Evolutionary conservation across 805 yeast species (phyloP).

Genomic region (baker's yeast (Saccharomyces cerevisiae)): DNA sequence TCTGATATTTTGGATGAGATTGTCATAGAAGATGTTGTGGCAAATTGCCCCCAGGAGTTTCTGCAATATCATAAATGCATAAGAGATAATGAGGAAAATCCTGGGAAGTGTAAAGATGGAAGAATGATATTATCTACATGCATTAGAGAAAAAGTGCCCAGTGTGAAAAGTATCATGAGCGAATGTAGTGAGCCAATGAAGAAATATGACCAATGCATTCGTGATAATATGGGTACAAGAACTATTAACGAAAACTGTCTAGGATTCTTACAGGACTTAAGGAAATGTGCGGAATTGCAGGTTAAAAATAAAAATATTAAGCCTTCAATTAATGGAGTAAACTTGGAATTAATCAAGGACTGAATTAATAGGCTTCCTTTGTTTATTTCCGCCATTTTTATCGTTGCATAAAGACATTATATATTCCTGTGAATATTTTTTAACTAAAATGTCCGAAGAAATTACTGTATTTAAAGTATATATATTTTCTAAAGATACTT

Average conservation of each 20-base stretch:
- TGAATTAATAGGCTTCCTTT: not conserved
- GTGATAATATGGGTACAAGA: constrained; percentile 33
- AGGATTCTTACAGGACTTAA: constrained; percentile 43
- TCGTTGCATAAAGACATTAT: not conserved
- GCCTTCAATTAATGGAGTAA: constrained; percentile 16
- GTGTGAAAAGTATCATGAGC: constrained; percentile 59
- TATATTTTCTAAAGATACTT: not conserved
- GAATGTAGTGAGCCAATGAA: constrained; percentile 51
- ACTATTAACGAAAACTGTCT: constrained; percentile 44
- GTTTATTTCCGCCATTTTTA: not conserved
- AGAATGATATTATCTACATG: constrained; percentile 55
- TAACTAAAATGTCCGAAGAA: not conserved
- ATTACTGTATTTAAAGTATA: not conserved
- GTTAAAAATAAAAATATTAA: constrained; percentile 10
- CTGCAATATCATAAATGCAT: constrained; percentile 68
- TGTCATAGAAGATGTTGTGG: constrained; percentile 71
- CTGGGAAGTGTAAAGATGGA: constrained; percentile 43
- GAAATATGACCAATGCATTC: constrained; percentile 60
- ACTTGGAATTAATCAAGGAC: not conserved
- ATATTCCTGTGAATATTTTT: not conserved
- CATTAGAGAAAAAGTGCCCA: constrained; percentile 57
- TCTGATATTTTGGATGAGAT: constrained; percentile 53
- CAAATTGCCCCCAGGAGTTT: constrained; percentile 65
- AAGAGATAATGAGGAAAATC: constrained; percentile 45
- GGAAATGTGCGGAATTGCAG: constrained; percentile 47